Evolutionary conservation across 106 monocot genomes (phyloP).

Genomic region (Narthecium ossifragum): DNA sequence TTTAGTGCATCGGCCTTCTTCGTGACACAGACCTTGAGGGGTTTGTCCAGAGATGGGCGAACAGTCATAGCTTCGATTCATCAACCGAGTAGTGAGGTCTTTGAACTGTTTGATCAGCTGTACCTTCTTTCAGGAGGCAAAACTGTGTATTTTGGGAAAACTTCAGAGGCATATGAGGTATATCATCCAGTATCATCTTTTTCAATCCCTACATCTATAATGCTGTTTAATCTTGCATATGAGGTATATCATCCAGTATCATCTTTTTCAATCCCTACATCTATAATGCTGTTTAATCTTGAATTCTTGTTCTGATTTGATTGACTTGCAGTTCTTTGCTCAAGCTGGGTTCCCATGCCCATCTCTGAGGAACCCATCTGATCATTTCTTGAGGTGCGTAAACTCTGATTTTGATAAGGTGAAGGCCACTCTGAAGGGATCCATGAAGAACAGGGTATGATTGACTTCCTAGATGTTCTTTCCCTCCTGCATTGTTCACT

Average conservation of each 20-base stretch:
- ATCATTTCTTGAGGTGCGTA: constrained; percentile 64
- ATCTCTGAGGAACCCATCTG: constrained; percentile 67
- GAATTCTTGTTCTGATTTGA: not conserved
- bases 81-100: constrained; percentile 99
- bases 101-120: constrained; percentile 78
- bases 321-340: constrained; percentile 60
- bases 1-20: constrained; percentile 94
- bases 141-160: constrained; percentile 84
- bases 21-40: constrained; percentile 81
- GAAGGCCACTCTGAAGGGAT: constrained; percentile 71
- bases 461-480: not conserved
- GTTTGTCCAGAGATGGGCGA: constrained; percentile 76
- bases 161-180: constrained; percentile 74
- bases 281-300: not conserved
- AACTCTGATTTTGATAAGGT: constrained; percentile 74
- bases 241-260: constrained; percentile 38
- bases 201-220: not conserved
- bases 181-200: not conserved
- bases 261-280: not conserved
- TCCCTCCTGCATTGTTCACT: not conserved
- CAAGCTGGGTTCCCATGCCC: constrained; percentile 87
- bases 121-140: constrained; percentile 85
- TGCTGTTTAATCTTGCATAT: constrained; percentile 28
- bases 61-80: constrained; percentile 93
- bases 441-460: constrained; percentile 47